Conservation (phyloP, 2,329 filamentous ascomycete genomes). For the Trichoderma koningii region DNA sequence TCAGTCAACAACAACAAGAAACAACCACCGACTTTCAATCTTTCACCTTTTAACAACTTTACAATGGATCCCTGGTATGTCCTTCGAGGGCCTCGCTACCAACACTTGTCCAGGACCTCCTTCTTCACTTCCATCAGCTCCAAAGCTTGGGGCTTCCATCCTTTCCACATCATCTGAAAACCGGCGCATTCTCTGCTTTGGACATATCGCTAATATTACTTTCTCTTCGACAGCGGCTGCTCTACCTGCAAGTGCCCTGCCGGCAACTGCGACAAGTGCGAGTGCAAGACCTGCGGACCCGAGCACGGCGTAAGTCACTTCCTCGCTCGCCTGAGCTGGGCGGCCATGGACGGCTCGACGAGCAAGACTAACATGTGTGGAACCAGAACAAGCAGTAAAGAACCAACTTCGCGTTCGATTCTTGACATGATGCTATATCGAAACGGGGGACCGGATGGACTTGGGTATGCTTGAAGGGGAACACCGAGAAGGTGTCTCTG, state of each 20-base stretch:
- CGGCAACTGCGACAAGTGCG: constrained; percentile 6
- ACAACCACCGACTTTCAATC: constrained; percentile 3
- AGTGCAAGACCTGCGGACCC: constrained; percentile 12
- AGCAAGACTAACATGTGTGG: neutral
- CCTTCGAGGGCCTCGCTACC: neutral
- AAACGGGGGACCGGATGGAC: neutral
- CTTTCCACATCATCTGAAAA: neutral
- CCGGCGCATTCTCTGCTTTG: too few relatives aligned
- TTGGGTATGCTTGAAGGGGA: neutral
- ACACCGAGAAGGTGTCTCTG: neutral
- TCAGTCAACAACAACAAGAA: neutral
- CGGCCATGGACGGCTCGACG: too few relatives aligned
- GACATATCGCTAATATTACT: neutral
- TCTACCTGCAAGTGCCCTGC: constrained; percentile 20
- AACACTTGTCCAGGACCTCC: neutral
- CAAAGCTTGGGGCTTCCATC: neutral
- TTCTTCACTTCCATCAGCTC: neutral
- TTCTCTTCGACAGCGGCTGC: neutral
- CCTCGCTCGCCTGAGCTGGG: neutral
- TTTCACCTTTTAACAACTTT: neutral
- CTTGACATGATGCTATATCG: neutral
- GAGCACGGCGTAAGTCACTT: neutral
- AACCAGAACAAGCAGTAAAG: constrained; percentile 8
- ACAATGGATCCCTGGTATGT: constrained; percentile 26
- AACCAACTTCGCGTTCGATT: neutral